These are phyloP conservation scores for Pythium pyrilobum DNA, from an alignment of 352 stramenopile genomes.

Conservation along the genomic window DNA sequence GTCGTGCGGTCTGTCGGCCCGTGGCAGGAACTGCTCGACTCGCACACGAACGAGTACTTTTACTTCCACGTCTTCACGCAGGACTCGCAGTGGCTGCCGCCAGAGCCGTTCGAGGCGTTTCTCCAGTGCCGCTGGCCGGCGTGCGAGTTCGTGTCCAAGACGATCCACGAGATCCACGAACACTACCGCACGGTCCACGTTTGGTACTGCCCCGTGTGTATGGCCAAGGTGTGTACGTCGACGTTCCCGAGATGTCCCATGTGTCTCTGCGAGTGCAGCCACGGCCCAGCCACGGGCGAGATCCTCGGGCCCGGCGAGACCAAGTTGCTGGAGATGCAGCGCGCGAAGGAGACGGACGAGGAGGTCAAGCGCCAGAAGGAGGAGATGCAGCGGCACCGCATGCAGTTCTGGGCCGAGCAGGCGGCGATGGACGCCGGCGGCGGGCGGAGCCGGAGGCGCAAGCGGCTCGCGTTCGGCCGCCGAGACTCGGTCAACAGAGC, in stretches of 20 bases:
- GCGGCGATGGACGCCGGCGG: conserved; percentile 28
- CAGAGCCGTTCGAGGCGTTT: conserved; percentile 56
- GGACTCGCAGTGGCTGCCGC: conserved; percentile 75
- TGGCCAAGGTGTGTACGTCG: conserved; percentile 55
- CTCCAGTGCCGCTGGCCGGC: conserved; percentile 58
- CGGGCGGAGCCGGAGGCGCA: conserved; percentile 22
- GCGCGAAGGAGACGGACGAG: conserved; percentile 39
- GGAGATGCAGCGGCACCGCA: conserved; percentile 58
- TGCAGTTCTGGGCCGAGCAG: conserved; percentile 51
- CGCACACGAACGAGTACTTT: conserved; percentile 83
- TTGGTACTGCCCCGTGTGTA: conserved; percentile 79
- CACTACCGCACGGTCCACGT: conserved; percentile 57
- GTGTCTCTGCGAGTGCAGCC: conserved; percentile 55
- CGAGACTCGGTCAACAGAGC: not conserved
- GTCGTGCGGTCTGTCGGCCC: conserved; percentile 56
- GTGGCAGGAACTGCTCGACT: conserved; percentile 76
- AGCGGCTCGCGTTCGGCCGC: conserved; percentile 31
- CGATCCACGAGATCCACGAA: conserved; percentile 75
- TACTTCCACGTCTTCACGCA: conserved; percentile 80
- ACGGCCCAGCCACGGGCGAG: conserved; percentile 46
- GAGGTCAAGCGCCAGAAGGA: conserved; percentile 39
- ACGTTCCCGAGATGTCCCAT: conserved; percentile 64
- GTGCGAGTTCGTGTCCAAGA: conserved; percentile 43
- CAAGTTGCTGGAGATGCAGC: conserved; percentile 36
- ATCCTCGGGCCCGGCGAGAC: conserved; percentile 59